Base-by-base conservation (phyloP, 495 filamentous ascomycete species). In the Podospora tetraspora region DNA sequence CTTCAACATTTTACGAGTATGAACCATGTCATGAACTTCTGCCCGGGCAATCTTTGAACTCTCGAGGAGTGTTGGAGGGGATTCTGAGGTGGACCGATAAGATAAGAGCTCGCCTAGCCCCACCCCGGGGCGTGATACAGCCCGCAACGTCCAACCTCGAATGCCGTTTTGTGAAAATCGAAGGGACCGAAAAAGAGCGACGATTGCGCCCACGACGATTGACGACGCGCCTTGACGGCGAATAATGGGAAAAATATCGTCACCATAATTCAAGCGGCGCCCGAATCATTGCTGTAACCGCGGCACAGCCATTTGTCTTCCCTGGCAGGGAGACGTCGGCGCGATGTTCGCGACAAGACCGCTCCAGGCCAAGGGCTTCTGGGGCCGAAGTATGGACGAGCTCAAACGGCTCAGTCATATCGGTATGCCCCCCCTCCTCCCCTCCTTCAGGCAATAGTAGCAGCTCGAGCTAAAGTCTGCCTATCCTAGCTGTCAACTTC, bases 371-470 rank as follows among this genome's bases (percentile, higher is more conserved):
- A 82, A 78, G 69, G 76, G 81, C 73, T 83, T 84, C 74, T 76
- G 72, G 69, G 77, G 71, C 58, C 80, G 82, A 30, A 84, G 81
- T 69, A 3, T 80, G 10, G 81, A 82, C 25, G 82, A 84, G 68
- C 73, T 83, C 73, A 80, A 80, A 69, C 76, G 82, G 61, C 76
- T 82, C 57, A 76, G 78, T 5, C 74, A 79, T 19, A 79, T 83
- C 37, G 80, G 82, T 83, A 78, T 27, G 69, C 61, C 52, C 3
- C 23, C 11, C 12, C 58, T n/a, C 3, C 7, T 12, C 4, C n/a
- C 7, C 43, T 52, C 27, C 16, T 30, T 5, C 19, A 12, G 21
- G 16, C 32, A 6, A 4, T 43, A 21, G 32, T 34, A 30, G 22
- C 61, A 8, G 30, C 52, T 25, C 32, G 2, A 34, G 32, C 70